Evolutionary conservation across 1,284 basidiomycete species (phyloP), one percentile per base, ranked within the genome.

Genomic region (Violaceomyces palustris): DNA sequence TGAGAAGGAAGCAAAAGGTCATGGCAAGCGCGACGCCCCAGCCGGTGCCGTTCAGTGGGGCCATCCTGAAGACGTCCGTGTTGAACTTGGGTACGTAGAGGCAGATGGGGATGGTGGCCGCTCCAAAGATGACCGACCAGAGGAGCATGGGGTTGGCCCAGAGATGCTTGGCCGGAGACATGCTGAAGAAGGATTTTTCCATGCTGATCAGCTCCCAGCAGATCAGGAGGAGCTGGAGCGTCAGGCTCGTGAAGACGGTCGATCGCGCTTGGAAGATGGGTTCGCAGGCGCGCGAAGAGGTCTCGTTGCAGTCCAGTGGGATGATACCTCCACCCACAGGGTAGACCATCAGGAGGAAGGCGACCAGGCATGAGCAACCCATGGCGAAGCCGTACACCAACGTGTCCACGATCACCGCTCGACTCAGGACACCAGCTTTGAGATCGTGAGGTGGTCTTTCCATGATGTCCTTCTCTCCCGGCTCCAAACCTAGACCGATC

Each of bases 11-110:
- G 12, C 45, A 23, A 6, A 59, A 36, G 3, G 54, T 59, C 41
- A 59, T 64, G 15, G 49, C 62, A 21, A 65, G 44, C 32, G 62
- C 52, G 30, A 64, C 46, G 27, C 58, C 64, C 66, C 66, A 69
- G 1, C 62, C 66, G 24, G 36, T 35, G 10, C 64, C 64, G 21
- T 36, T 39, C 45, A 69, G 48, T n/a, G 56, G 40, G 11, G 50
- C 56, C 15, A 67, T 64, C 4, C 58, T 40, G 52, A 69, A 65
- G 35, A 69, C 64, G 22, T 55, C 55, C 14, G 50, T 51, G 51
- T 66, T 66, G 64, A 67, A 67, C 26, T 45, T 46, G 39, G 64
- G 66, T 32, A 65, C 50, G 51, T 69, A 69, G 6, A 69, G 50
- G 27, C 62, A 61, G 33, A 67, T 55, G 5, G 66, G 66, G 34